phyloP scores from a whole-genome alignment of 176 grass and related monocot species.

The Aegilops umbellulata region DNA sequence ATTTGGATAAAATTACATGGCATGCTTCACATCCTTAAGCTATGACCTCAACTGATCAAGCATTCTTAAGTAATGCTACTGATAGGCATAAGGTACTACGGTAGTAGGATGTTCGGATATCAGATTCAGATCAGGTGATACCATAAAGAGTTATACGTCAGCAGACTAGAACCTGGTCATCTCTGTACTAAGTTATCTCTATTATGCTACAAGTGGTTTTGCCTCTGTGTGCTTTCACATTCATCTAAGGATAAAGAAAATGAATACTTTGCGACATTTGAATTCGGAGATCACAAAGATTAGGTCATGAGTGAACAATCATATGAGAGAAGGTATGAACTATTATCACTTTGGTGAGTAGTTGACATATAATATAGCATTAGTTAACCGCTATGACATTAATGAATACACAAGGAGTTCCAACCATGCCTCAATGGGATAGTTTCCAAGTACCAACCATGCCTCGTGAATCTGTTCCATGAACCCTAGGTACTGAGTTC shows the following conservation, averaged over 20 bases:
- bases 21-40: background rate
- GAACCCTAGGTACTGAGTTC: background rate
- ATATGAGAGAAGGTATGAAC: too few relatives aligned
- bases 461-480: background rate
- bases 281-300: background rate
- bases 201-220: background rate
- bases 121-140: background rate
- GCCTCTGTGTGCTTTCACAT: background rate
- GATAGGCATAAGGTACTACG: background rate
- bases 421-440: background rate
- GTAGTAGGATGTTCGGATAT: background rate
- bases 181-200: background rate
- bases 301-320: background rate
- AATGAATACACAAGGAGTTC: background rate
- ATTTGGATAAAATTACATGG: conserved; percentile 9
- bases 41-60: background rate
- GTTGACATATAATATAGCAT: background rate
- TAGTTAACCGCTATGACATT: background rate
- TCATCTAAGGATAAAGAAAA: background rate
- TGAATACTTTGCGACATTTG: background rate
- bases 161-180: background rate
- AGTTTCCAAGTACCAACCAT: background rate
- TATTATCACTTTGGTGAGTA: background rate
- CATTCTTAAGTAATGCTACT: background rate
- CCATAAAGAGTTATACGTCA: background rate